Conservation (phyloP, 345 rosid genomes). For the Pistacia integerrima region DNA sequence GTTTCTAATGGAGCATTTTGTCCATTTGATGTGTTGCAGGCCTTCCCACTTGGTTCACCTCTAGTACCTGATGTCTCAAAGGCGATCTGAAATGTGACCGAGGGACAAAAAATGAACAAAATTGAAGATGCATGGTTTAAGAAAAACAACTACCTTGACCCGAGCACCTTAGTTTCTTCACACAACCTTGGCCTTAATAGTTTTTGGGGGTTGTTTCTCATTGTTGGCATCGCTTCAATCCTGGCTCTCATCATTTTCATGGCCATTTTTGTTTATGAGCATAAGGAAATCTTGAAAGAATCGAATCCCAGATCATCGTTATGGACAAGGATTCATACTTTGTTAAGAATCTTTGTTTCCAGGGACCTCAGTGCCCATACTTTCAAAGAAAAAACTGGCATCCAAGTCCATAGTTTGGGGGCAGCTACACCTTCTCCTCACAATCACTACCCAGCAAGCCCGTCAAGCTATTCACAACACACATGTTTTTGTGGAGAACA, state of each 20-base stretch:
- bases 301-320: conserved; percentile 24
- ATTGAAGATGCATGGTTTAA: conserved; percentile 35
- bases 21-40: conserved; percentile 21
- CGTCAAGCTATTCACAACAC: conserved; percentile 11
- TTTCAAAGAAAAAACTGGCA: conserved; percentile 18
- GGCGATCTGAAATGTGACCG: conserved; percentile 39
- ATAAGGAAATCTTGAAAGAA: background rate
- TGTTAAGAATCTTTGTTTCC: conserved; percentile 29
- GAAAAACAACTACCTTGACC: conserved; percentile 21
- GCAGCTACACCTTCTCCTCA: conserved; percentile 19
- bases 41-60: conserved; percentile 45
- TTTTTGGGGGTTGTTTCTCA: conserved; percentile 43
- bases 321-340: conserved; percentile 19
- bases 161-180: conserved; percentile 26
- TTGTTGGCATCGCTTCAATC: conserved; percentile 29
- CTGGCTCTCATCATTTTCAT: conserved; percentile 29
- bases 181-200: conserved; percentile 39
- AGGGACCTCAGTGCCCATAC: conserved; percentile 37
- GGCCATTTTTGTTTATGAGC: conserved; percentile 20
- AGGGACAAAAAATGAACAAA: conserved; percentile 27
- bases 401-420: background rate
- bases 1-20: background rate
- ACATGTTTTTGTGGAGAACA: conserved; percentile 13
- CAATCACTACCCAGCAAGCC: conserved; percentile 6
- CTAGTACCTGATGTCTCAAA: conserved; percentile 46